Evolutionary conservation across 257 asterid genomes (phyloP), one percentile per base, ranked within the genome.

Genomic region (Forsythia suspensa): DNA sequence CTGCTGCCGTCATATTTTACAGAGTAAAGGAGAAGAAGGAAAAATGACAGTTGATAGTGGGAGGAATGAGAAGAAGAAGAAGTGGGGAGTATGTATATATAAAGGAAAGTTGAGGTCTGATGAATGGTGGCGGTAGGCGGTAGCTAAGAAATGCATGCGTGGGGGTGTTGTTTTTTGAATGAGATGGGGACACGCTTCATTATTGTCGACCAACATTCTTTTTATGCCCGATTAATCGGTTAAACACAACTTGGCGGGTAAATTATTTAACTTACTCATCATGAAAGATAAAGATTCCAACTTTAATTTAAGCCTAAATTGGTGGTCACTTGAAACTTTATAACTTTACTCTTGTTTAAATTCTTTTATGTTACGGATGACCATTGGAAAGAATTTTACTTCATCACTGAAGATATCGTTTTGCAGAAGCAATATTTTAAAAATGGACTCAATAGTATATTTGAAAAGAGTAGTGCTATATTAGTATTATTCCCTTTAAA

Each of bases 1-100:
- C 13, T 16, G 85, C 74, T 8, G 90, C 82, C 2, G 88, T 83
- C 89, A 87, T 83, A 15, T 57, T 29, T 39, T 21, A 65, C 0
- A 15, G 55, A 46, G 57, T n/a, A 13, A 63, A 16, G 44, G 37
- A 39, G 48, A 24, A 10, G 71, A 4, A 29, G 68, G 8, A 3
- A 36, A 16, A 61, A 16, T 18, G 20, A 55, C 21, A 55, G 65
- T 4, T 18, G n/a, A 52, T 16, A 16, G 13, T 5, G 12, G 4
- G 51, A 16, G 43, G 66, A 65, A 3, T 10, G 37, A 70, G 68
- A 63, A 42, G 44, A 57, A 75, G 40, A 24, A 67, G 69, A 68
- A 57, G 43, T 38, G 38, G 36, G 59, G 68, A 69, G 20, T 13
- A 73, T 72, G 66, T 52, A 70, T 75, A 76, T 76, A 43, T 61